Conservation (phyloP, 2,329 filamentous ascomycete species). For the Penicillium digitatum region DNA sequence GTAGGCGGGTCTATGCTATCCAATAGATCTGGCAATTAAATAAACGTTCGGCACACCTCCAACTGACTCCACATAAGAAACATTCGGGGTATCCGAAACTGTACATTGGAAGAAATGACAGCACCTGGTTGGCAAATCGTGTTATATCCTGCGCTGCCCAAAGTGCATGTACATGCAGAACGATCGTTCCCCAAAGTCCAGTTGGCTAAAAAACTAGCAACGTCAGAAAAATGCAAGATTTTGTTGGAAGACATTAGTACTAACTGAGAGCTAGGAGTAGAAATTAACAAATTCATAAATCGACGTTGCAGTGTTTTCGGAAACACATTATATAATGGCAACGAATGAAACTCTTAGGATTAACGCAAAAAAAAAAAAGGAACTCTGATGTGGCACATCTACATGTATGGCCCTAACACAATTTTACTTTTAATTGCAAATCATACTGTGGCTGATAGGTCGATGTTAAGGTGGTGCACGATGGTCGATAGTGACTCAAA, state of each 20-base stretch:
- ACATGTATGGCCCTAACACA: not conserved
- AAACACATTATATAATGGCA: not conserved
- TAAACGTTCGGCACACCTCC: too few relatives aligned
- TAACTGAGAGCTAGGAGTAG: conserved; percentile 24
- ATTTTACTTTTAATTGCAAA: not conserved
- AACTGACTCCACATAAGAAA: too few relatives aligned
- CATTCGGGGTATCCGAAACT: not conserved
- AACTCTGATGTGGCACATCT: too few relatives aligned
- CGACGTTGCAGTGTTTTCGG: not conserved
- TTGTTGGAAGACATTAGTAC: not conserved
- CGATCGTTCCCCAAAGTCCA: conserved; percentile 29
- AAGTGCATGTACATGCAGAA: conserved; percentile 30
- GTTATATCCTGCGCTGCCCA: conserved; percentile 33
- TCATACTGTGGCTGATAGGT: not conserved
- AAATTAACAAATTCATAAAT: not conserved
- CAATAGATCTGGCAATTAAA: too few relatives aligned
- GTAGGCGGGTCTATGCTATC: too few relatives aligned
- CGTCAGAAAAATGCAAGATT: not conserved
- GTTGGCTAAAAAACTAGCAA: not conserved
- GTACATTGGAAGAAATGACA: conserved; percentile 29
- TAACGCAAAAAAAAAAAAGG: not conserved
- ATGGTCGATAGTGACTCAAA: not conserved
- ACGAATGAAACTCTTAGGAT: not conserved
- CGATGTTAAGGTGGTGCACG: too few relatives aligned
- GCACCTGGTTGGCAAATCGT: conserved; percentile 33